Evolutionary conservation across 208 protist genomes (phyloP).

Genomic region (Trichomonas gallinae): DNA sequence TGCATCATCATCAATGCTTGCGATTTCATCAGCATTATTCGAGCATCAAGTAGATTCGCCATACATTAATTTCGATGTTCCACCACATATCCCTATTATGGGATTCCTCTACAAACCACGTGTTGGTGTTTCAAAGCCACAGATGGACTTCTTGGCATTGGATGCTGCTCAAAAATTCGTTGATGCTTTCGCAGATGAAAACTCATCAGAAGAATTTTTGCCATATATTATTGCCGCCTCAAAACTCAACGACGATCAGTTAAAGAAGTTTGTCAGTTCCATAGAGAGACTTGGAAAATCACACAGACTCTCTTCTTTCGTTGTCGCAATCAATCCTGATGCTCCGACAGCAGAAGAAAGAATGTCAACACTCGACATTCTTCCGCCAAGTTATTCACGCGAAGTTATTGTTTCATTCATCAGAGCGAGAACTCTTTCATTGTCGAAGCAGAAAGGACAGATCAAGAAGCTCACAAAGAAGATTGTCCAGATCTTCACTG

Average conservation of each 20-base stretch:
- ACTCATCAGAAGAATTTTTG: neutral
- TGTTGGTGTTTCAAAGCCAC: neutral
- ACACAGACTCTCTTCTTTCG: neutral
- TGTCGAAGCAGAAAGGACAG: neutral
- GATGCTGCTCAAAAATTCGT: neutral
- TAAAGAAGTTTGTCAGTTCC: neutral
- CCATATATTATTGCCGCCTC: neutral
- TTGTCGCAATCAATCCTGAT: neutral
- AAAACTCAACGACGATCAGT: neutral
- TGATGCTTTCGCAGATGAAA: neutral
- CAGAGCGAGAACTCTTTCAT: neutral
- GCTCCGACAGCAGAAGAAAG: neutral
- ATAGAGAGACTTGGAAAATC: neutral
- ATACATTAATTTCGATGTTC: neutral
- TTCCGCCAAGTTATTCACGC: neutral
- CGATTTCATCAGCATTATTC: neutral
- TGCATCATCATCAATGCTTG: neutral
- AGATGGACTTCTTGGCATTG: neutral
- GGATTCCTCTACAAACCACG: neutral
- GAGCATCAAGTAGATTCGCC: neutral
- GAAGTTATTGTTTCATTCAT: neutral
- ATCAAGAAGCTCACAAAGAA: neutral
- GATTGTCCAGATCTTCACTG: neutral
- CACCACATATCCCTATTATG: neutral
- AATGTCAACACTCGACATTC: neutral